Conservation (phyloP, 1,284 basidiomycete genomes). For the Pyrrhoderma noxium region DNA sequence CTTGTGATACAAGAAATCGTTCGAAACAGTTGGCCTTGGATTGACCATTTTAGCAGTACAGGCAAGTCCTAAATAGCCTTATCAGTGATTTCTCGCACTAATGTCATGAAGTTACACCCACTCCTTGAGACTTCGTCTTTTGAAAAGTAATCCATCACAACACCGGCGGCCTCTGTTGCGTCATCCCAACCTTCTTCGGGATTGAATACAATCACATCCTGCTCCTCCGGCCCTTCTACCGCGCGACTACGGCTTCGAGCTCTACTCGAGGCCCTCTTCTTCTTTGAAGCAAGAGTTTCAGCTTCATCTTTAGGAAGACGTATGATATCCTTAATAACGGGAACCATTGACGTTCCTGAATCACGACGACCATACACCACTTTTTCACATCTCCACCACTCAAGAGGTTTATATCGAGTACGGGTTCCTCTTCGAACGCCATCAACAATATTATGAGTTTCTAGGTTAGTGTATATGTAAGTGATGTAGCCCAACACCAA, state of each 20-base stretch:
- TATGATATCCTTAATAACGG: constrained; percentile 78
- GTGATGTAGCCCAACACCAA: too few species aligned
- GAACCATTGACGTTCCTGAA: constrained; percentile 50
- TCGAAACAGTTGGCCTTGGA: constrained; percentile 50
- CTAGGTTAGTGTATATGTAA: constrained; percentile 9
- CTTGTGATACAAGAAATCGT: constrained; percentile 84
- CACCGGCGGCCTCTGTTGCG: constrained; percentile 59
- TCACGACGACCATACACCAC: constrained; percentile 69
- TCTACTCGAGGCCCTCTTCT: constrained; percentile 32
- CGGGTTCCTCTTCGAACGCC: constrained; percentile 74
- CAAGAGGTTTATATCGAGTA: constrained; percentile 69
- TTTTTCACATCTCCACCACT: constrained; percentile 92
- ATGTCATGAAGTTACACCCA: constrained; percentile 34
- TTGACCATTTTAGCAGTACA: constrained; percentile 62
- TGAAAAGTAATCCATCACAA: constrained; percentile 64
- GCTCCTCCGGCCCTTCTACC: constrained; percentile 28
- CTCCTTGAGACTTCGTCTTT: constrained; percentile 60
- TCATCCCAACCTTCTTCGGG: constrained; percentile 88
- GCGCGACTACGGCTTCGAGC: constrained; percentile 34
- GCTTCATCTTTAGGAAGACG: constrained; percentile 66
- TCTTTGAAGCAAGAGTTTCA: constrained; percentile 41
- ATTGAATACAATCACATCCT: constrained; percentile 32
- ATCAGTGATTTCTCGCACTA: background rate
- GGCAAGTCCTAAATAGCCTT: constrained; percentile 50
- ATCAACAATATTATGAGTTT: constrained; percentile 28